These are phyloP conservation scores for Alternaria sp. DNA, from an alignment of 2,329 filamentous ascomycete species.

Conservation along the genomic window DNA sequence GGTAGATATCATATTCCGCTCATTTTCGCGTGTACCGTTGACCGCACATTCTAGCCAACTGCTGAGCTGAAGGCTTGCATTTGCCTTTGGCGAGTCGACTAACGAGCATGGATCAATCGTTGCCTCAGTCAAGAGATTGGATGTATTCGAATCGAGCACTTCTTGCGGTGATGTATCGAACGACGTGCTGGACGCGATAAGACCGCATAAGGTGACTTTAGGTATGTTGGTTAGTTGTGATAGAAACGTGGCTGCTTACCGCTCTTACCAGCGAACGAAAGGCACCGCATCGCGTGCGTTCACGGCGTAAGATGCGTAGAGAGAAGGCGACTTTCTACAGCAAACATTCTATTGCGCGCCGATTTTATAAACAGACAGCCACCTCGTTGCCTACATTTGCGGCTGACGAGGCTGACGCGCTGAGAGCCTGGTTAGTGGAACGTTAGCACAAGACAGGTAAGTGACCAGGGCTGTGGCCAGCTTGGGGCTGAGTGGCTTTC, in stretches of 20 bases:
- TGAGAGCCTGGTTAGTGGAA: background rate
- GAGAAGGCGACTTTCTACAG: background rate
- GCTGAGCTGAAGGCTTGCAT: conserved; percentile 41
- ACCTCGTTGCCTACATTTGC: conserved; percentile 10
- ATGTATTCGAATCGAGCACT: conserved; percentile 7
- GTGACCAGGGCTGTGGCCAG: conserved; percentile 1
- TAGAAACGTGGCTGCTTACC: background rate
- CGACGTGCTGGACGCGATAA: conserved; percentile 12
- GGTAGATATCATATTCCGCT: fast-evolving
- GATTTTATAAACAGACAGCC: conserved; percentile 11
- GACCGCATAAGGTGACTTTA: conserved; percentile 6
- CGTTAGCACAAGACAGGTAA: conserved; percentile 16
- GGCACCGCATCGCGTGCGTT: conserved; percentile 14
- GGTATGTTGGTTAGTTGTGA: conserved; percentile 10
- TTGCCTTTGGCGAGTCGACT: conserved; percentile 31
- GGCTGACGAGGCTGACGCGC: conserved; percentile 21
- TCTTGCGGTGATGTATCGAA: conserved; percentile 14
- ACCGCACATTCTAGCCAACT: conserved; percentile 47
- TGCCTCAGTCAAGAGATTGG: conserved; percentile 5
- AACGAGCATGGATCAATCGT: conserved; percentile 36
- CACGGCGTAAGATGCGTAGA: background rate
- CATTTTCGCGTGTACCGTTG: conserved; percentile 30
- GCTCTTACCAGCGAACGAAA: conserved; percentile 13
- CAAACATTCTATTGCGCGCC: background rate
- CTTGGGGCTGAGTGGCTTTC: background rate